Conservation (phyloP, 2,329 filamentous ascomycete genomes). For the Diaporthe destruens region DNA sequence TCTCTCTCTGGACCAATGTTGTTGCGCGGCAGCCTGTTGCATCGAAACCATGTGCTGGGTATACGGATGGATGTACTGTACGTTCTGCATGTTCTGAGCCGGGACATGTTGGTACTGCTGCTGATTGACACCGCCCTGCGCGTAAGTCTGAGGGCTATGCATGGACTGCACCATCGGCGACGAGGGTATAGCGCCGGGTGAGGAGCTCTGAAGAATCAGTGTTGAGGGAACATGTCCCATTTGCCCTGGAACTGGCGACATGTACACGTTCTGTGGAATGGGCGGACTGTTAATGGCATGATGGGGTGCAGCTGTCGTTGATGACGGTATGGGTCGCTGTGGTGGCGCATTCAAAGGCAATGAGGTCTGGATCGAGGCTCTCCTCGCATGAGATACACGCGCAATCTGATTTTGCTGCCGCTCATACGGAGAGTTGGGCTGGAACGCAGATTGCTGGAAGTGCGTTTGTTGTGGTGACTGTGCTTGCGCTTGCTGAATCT, state of each 20-base stretch:
- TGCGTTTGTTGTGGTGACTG: constrained; percentile 18
- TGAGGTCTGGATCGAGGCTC: constrained; percentile 9
- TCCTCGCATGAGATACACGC: background rate
- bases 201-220: constrained; percentile 15
- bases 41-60: background rate
- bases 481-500: constrained; percentile 40
- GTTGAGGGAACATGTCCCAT: background rate
- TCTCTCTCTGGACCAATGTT: constrained; percentile 2
- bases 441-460: constrained; percentile 1
- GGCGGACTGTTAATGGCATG: constrained; percentile 1
- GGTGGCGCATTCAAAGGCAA: background rate
- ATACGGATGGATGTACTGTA: constrained; percentile 12
- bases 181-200: background rate
- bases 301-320: constrained; percentile 2
- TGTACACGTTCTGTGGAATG: background rate
- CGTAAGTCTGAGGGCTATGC: constrained; percentile 18
- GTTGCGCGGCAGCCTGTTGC: constrained; percentile 13
- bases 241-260: background rate
- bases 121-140: background rate
- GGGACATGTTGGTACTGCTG: constrained; percentile 18
- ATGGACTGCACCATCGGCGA: constrained; percentile 26
- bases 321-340: constrained; percentile 13
- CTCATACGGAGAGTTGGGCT: constrained; percentile 14
- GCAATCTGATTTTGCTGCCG: constrained; percentile 31
- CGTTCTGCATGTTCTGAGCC: constrained; percentile 14